Evolutionary conservation across 495 filamentous ascomycete species (phyloP), one percentile per base, ranked within the genome.

Genomic region (Cudoniella acicularis): DNA sequence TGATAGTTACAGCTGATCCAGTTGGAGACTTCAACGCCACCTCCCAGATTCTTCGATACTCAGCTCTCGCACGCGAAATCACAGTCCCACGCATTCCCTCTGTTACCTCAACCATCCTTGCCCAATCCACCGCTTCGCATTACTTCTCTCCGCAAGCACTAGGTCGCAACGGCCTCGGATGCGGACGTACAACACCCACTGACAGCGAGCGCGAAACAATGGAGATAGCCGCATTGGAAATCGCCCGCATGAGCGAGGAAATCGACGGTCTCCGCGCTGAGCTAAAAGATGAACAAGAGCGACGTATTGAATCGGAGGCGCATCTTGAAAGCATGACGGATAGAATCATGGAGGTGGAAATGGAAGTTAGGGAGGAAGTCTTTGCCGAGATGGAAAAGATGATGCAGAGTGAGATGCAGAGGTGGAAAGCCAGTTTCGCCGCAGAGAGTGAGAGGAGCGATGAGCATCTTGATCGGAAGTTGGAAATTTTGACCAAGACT

Each of bases 1-100:
- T 98, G 94, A 88, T 98, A 45, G 95, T 98, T 18, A 96, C 94
- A 1, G 94, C 95, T 0, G 94, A 98, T 67, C 93, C 94, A 0
- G 65, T 89, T 16, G 94, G 95, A 11, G 94, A 98, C 69, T 96
- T 91, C 77, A 97, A 98, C 65, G 91, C 94, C 18, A 98, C 95
- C 0, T 91, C 89, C 21, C 94, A 98, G 70, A 98, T 98, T 30
- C 77, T 98, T 3, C 88, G 94, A 13, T 98, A 98, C 69, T 96
- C 91, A 23, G 95, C 94, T 9, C 80, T 98, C 3, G 95, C 94
- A 0, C 84, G 91, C 1, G 94, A 98, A 73, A 87, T 97, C 16
- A 95, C 95, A 0, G 90, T 97, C 2, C 92, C 93, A 1, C 85
- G 93, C 22, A 85, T 92, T 20, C 90, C 92, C 3, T 92, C 87